Conservation (phyloP, 1,139 yeast genomes). For the Nakaseomyces kungkrabaensis region DNA sequence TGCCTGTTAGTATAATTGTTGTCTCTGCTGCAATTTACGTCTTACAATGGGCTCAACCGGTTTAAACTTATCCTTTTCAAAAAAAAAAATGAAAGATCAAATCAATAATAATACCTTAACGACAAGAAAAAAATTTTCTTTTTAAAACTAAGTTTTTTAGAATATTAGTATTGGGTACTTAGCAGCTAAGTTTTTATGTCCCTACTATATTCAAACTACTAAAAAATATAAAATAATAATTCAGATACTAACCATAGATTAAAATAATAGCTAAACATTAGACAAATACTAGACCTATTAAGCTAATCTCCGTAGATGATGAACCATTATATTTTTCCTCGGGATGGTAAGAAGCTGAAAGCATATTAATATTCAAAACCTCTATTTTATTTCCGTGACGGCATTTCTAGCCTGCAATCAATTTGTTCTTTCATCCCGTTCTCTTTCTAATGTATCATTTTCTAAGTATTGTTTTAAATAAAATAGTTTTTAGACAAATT, state of each 20-base stretch:
- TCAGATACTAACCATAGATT: not conserved
- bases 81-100: no score
- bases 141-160: not conserved
- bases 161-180: not conserved
- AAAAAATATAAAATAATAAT: not conserved
- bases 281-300: not conserved
- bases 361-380: no score
- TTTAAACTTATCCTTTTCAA: not conserved
- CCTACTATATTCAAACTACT: not conserved
- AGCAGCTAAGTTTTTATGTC: not conserved
- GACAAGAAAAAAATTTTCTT: not conserved
- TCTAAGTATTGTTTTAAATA: no score
- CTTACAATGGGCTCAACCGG: conserved; percentile 29
- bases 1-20: conserved; percentile 61
- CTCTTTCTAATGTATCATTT: no score
- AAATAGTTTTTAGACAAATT: no score
- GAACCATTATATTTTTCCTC: no score
- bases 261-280: not conserved
- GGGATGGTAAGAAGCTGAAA: no score
- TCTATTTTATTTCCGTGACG: no score
- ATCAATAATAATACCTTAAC: no score
- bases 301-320: not conserved
- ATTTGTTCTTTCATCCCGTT: no score
- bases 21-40: conserved; percentile 51
- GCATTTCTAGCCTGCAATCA: no score